These are phyloP conservation scores for Ambrosiella beaveri DNA, from an alignment of 2,329 filamentous ascomycete genomes.

Conservation along the genomic window DNA sequence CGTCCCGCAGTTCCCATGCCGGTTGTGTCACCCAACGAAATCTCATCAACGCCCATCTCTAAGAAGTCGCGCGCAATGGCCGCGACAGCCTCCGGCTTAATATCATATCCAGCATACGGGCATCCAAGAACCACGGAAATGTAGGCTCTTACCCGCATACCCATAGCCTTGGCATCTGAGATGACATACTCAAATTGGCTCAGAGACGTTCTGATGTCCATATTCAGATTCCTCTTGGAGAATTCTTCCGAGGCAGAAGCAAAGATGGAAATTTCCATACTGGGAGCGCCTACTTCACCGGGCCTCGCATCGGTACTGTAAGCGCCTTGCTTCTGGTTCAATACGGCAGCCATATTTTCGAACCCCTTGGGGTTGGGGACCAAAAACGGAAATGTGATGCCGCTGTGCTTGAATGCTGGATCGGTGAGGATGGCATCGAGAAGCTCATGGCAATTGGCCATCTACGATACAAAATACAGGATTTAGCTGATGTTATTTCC, in stretches of 20 bases:
- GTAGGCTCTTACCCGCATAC: constrained; percentile 58
- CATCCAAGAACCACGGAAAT: constrained; percentile 69
- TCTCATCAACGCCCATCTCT: constrained; percentile 79
- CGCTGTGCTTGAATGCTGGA: constrained; percentile 33
- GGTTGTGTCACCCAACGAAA: constrained; percentile 77
- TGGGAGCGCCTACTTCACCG: constrained; percentile 27
- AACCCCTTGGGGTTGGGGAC: constrained; percentile 62
- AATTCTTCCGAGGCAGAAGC: constrained; percentile 69
- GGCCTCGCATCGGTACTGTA: constrained; percentile 34
- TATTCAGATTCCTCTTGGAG: constrained; percentile 68
- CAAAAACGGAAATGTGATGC: constrained; percentile 63
- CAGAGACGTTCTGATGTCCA: constrained; percentile 57
- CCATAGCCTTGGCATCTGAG: constrained; percentile 42
- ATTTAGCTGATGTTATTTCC: constrained; percentile 1
- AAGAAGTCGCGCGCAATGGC: constrained; percentile 53
- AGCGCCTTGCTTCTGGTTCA: constrained; percentile 32
- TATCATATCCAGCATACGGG: constrained; percentile 52
- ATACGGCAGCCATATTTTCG: constrained; percentile 39
- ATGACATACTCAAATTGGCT: constrained; percentile 55
- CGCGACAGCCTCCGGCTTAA: constrained; percentile 44
- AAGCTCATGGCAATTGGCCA: constrained; percentile 63
- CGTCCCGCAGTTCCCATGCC: constrained; percentile 72
- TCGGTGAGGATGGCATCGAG: constrained; percentile 48
- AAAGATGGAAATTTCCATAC: constrained; percentile 61
- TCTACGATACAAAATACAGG: constrained; percentile 27